Evolutionary conservation across 2,329 filamentous ascomycete genomes (phyloP).

Genomic region (Albophoma yamanashiensis): DNA sequence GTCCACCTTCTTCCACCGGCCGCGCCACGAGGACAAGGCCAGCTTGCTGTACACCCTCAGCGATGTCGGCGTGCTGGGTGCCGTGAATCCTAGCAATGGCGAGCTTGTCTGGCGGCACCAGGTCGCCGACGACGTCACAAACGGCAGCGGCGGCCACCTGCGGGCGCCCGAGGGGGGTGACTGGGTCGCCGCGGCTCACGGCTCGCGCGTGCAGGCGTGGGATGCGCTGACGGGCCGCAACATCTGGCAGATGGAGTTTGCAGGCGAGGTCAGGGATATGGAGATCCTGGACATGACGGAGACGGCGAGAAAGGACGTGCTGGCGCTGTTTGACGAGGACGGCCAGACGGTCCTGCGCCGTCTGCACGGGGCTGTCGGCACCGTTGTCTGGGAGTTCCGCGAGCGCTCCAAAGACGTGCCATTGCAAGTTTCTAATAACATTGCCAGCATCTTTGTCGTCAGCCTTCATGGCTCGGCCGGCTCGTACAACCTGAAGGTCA

Average conservation of each 20-base stretch:
- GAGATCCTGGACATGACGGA: slow-evolving; percentile 68
- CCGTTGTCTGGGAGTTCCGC: slow-evolving; percentile 67
- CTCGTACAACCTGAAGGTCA: slow-evolving; percentile 68
- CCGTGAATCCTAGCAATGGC: slow-evolving; percentile 81
- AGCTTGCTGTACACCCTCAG: slow-evolving; percentile 87
- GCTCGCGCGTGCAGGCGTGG: slow-evolving; percentile 66
- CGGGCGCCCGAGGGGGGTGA: slow-evolving; percentile 70
- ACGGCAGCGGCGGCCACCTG: slow-evolving; percentile 40
- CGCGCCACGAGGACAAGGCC: slow-evolving; percentile 69
- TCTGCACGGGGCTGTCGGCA: slow-evolving; percentile 62
- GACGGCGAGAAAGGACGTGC: slow-evolving; percentile 54
- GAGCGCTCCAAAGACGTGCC: slow-evolving; percentile 60
- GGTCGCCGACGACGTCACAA: slow-evolving; percentile 39
- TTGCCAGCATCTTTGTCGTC: slow-evolving; percentile 64
- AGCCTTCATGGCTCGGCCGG: slow-evolving; percentile 59
- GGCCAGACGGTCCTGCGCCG: slow-evolving; percentile 52
- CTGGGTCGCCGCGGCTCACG: slow-evolving; percentile 64
- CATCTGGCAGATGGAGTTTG: slow-evolving; percentile 59
- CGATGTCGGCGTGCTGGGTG: slow-evolving; percentile 72
- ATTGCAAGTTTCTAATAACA: slow-evolving; percentile 63
- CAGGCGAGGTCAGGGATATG: slow-evolving; percentile 52
- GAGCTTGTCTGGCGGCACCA: slow-evolving; percentile 78
- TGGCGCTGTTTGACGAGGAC: slow-evolving; percentile 56
- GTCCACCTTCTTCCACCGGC: slow-evolving; percentile 91
- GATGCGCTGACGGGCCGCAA: slow-evolving; percentile 71